Conservation (phyloP, 495 filamentous ascomycete species). For the Hyaloscypha hepaticicola region DNA sequence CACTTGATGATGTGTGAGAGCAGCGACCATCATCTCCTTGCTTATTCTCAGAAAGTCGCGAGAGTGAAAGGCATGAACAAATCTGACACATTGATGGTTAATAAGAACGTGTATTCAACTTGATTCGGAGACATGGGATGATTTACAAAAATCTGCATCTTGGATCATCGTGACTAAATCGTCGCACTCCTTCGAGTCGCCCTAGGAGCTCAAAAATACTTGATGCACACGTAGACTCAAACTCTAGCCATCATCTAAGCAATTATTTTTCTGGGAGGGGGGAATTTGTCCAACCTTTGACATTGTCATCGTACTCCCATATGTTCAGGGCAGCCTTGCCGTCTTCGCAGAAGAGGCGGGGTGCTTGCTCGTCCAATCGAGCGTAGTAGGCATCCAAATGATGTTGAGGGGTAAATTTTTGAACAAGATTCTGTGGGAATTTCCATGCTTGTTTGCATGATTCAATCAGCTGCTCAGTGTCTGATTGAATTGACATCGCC, state of each 20-base stretch:
- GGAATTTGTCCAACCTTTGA: slow-evolving; percentile 12
- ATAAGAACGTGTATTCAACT: not conserved
- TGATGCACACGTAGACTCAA: slow-evolving; percentile 9
- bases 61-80: slow-evolving; percentile 36
- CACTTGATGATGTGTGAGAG: slow-evolving; percentile 44
- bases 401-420: slow-evolving; percentile 8
- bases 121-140: not conserved
- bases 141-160: slow-evolving; percentile 29
- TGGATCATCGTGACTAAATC: slow-evolving; percentile 19
- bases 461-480: slow-evolving; percentile 10
- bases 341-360: slow-evolving; percentile 21
- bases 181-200: slow-evolving; percentile 6
- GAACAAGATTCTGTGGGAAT: slow-evolving; percentile 26
- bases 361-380: slow-evolving; percentile 19
- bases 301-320: slow-evolving; percentile 22
- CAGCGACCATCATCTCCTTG: slow-evolving; percentile 37
- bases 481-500: not conserved
- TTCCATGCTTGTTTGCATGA: slow-evolving; percentile 18
- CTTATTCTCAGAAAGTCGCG: slow-evolving; percentile 33
- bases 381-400: slow-evolving; percentile 9
- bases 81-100: slow-evolving; percentile 27
- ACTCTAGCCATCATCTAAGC: slow-evolving; percentile 18
- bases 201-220: slow-evolving; percentile 6
- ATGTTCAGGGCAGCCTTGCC: slow-evolving; percentile 22
- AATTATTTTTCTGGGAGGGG: too few relatives aligned